Evolutionary conservation across 352 stramenopile species (phyloP).

Genomic region (Phytophthora multivora): DNA sequence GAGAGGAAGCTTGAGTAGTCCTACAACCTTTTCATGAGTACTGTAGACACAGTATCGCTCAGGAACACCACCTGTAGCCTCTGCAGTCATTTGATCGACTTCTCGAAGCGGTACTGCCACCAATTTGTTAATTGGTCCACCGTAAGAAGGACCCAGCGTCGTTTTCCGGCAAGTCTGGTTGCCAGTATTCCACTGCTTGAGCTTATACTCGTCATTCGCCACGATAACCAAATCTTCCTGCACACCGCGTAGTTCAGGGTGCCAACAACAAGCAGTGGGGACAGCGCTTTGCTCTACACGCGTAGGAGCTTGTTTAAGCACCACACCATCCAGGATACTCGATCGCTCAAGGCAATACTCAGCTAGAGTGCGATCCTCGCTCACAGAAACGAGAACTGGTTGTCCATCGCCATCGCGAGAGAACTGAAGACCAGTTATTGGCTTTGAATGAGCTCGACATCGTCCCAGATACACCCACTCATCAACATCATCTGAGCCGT

Average conservation of each 20-base stretch:
- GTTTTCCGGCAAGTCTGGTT: slow-evolving; percentile 93
- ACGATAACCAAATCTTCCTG: slow-evolving; percentile 91
- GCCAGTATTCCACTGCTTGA: slow-evolving; percentile 93
- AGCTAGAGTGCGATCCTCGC: slow-evolving; percentile 85
- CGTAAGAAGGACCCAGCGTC: slow-evolving; percentile 89
- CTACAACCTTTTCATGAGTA: slow-evolving; percentile 85
- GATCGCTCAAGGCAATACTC: slow-evolving; percentile 90
- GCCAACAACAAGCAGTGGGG: slow-evolving; percentile 91
- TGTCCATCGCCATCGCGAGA: slow-evolving; percentile 67
- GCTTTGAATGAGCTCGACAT: slow-evolving; percentile 72
- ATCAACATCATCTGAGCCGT: slow-evolving; percentile 20
- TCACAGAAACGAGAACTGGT: slow-evolving; percentile 85
- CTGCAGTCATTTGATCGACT: slow-evolving; percentile 19
- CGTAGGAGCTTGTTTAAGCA: slow-evolving; percentile 70
- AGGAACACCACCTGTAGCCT: slow-evolving; percentile 22
- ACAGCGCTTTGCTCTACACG: slow-evolving; percentile 85
- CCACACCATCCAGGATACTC: slow-evolving; percentile 87
- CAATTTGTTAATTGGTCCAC: slow-evolving; percentile 86
- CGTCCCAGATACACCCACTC: slow-evolving; percentile 89
- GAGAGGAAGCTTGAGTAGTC: slow-evolving; percentile 88
- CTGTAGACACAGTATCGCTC: slow-evolving; percentile 85
- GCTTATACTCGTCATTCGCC: slow-evolving; percentile 93
- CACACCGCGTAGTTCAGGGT: slow-evolving; percentile 74
- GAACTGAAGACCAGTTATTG: slow-evolving; percentile 91
- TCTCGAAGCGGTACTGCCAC: slow-evolving; percentile 59